Evolutionary conservation across 345 rosid genomes (phyloP).

Genomic region (Acer campestre): DNA sequence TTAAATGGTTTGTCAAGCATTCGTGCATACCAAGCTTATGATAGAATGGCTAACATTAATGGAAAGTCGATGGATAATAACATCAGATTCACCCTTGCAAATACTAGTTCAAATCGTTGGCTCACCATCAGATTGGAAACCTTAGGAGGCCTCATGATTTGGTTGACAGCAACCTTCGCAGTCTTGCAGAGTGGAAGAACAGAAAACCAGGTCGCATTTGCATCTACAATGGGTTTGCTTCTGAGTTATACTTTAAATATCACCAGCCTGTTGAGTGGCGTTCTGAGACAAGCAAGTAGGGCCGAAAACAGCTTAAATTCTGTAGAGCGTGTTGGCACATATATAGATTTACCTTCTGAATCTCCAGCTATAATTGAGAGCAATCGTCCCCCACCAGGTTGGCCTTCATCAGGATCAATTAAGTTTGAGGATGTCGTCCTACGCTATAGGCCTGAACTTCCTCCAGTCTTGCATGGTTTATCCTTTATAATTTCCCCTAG

Average conservation of each 20-base stretch:
- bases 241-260: slow-evolving; percentile 88
- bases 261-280: slow-evolving; percentile 72
- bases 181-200: slow-evolving; percentile 73
- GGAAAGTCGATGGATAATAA: slow-evolving; percentile 92
- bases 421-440: slow-evolving; percentile 80
- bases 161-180: slow-evolving; percentile 88
- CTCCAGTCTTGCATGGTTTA: slow-evolving; percentile 81
- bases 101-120: slow-evolving; percentile 83
- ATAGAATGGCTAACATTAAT: slow-evolving; percentile 69
- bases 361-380: slow-evolving; percentile 67
- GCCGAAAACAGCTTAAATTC: slow-evolving; percentile 97
- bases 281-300: slow-evolving; percentile 82
- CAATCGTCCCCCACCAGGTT: slow-evolving; percentile 74
- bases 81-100: slow-evolving; percentile 86
- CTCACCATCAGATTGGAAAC: slow-evolving; percentile 79
- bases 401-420: slow-evolving; percentile 84
- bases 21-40: slow-evolving; percentile 92
- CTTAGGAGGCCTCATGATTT: slow-evolving; percentile 92
- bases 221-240: slow-evolving; percentile 94
- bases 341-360: slow-evolving; percentile 85
- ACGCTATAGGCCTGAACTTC: slow-evolving; percentile 92
- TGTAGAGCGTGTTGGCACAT: slow-evolving; percentile 88
- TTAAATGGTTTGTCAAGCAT: slow-evolving; percentile 84
- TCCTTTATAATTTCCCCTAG: slow-evolving; percentile 61
- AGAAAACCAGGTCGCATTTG: slow-evolving; percentile 63